A percentile compares a stretch with the other conserved stretches of the same genome.
phyloP scores from a whole-genome alignment of 164 flowering plant genomes.

The Aristolochia fimbriata region DNA sequence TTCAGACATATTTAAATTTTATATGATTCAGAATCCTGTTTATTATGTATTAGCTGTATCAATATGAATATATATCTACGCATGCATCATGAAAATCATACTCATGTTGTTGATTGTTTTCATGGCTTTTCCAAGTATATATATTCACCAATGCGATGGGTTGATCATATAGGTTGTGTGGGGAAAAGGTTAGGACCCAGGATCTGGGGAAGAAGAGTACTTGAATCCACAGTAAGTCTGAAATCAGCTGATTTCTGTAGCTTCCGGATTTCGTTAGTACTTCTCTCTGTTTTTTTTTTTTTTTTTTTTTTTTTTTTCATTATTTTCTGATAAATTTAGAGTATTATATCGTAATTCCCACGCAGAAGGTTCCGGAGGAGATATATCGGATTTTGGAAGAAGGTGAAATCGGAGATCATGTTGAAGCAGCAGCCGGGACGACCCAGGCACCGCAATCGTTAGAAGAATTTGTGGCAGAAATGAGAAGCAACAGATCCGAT shows the following conservation, averaged over 20 bases:
- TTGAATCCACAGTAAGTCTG: conserved; percentile 42
- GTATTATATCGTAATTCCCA: not conserved
- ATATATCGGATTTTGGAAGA: conserved; percentile 61
- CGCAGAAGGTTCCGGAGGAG: conserved; percentile 81
- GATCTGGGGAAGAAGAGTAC: conserved; percentile 50
- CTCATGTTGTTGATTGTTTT: too few relatives aligned
- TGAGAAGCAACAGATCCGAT: conserved; percentile 43
- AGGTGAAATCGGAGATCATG: conserved; percentile 20
- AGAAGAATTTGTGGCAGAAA: conserved; percentile 63
- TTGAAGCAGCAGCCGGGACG: too few relatives aligned
- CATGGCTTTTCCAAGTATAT: too few relatives aligned
- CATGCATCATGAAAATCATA: too few relatives aligned
- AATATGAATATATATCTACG: too few relatives aligned
- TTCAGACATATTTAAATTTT: too few relatives aligned
- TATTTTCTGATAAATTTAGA: not conserved
- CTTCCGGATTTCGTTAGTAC: not conserved
- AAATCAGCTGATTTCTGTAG: not conserved
- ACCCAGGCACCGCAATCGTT: conserved; percentile 72
- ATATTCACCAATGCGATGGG: not conserved
- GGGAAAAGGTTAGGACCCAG: conserved; percentile 75
- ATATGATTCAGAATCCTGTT: not conserved
- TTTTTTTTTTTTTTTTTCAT: not conserved
- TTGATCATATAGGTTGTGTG: conserved; percentile 63
- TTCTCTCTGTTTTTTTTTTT: too few relatives aligned
- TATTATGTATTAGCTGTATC: not conserved